phyloP scores from a whole-genome alignment of 345 rosid genomes.

The Ceriops tagal region DNA sequence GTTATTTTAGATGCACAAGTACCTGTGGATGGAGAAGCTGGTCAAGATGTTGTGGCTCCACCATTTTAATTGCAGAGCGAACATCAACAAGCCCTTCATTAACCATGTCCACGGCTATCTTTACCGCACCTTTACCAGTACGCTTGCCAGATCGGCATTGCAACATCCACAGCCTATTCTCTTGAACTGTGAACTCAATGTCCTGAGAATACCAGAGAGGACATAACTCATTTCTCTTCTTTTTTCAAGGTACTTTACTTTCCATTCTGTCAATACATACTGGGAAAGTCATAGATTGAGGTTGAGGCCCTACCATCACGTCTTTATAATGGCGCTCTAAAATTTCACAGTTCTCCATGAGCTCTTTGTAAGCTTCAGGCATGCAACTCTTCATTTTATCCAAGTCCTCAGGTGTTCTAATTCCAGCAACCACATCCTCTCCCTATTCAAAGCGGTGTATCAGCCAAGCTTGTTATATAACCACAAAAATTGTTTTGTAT shows the following conservation, averaged over 20 bases:
- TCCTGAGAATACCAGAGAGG: constrained; percentile 43
- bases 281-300: not conserved
- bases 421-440: constrained; percentile 96
- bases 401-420: constrained; percentile 86
- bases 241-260: too few species aligned
- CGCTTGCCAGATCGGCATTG: constrained; percentile 92
- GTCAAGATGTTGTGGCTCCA: constrained; percentile 84
- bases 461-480: constrained; percentile 11
- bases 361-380: constrained; percentile 84
- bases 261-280: not conserved
- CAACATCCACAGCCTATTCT: constrained; percentile 92
- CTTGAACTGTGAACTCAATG: constrained; percentile 96
- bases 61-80: constrained; percentile 61
- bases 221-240: not conserved
- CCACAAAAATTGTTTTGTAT: not conserved
- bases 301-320: constrained; percentile 63
- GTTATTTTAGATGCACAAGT: not conserved
- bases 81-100: constrained; percentile 74
- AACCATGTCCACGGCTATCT: constrained; percentile 92
- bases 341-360: constrained; percentile 79
- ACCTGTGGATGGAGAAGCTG: constrained; percentile 98
- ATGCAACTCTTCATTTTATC: constrained; percentile 64
- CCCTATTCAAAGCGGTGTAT: constrained; percentile 47
- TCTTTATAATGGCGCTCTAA: constrained; percentile 87
- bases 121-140: constrained; percentile 85